Evolutionary conservation across 352 stramenopile genomes (phyloP).

Genomic region (Globisporangium cystogenes): DNA sequence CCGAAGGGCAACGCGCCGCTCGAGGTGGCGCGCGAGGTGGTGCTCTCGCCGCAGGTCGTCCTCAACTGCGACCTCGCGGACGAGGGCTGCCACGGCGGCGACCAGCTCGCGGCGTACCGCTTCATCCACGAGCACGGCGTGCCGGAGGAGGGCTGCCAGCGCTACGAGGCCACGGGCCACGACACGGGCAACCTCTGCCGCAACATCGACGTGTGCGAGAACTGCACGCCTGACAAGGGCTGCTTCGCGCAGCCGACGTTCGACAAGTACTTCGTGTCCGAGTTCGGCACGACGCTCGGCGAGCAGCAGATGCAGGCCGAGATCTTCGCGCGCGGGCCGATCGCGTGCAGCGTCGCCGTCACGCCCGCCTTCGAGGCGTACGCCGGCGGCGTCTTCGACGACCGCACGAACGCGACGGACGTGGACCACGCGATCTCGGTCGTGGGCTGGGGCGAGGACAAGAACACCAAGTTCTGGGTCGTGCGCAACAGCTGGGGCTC

Average conservation of each 20-base stretch:
- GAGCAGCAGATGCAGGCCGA: constrained; percentile 95
- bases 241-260: constrained; percentile 89
- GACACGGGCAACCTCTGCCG: constrained; percentile 89
- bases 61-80: constrained; percentile 88
- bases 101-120: constrained; percentile 89
- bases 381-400: constrained; percentile 90
- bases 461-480: constrained; percentile 92
- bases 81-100: constrained; percentile 91
- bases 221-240: constrained; percentile 80
- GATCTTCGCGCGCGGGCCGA: constrained; percentile 94
- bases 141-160: constrained; percentile 93
- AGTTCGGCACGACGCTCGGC: constrained; percentile 91
- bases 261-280: constrained; percentile 94
- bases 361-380: constrained; percentile 89
- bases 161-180: constrained; percentile 89
- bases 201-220: constrained; percentile 89
- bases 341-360: constrained; percentile 93
- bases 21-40: constrained; percentile 71
- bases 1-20: constrained; percentile 40
- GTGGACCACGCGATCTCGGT: constrained; percentile 94
- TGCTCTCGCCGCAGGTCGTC: constrained; percentile 80
- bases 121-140: constrained; percentile 90
- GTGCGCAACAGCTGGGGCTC: constrained; percentile 94
- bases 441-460: constrained; percentile 92
- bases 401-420: constrained; percentile 76